Base-by-base conservation (phyloP, 2,329 filamentous ascomycete genomes). In the Colletotrichum incanum region DNA sequence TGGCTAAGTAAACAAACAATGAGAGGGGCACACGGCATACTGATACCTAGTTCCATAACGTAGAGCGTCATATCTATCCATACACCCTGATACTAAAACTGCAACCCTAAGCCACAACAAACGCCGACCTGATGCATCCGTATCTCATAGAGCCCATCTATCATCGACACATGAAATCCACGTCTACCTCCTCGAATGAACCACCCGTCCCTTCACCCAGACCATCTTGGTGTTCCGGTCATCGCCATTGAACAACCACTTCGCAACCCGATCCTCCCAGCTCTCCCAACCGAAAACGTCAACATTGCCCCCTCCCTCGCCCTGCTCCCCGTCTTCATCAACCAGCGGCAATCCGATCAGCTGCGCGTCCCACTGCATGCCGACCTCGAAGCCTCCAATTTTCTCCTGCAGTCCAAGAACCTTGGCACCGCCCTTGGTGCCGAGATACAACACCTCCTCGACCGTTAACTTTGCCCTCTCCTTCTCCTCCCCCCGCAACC, bases 241-340 rank as follows among this genome's bases (percentile, higher is more conserved):
- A 84, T 98, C 95, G 0, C 96, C 96, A 75, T 90, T 93, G 83
- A 93, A 99, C 73, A 98, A 86, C 96, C 96, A 99, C 86, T 99
- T 99, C 64, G 94, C 93, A 14, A 98, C 84, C 78, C 86, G 90
- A 78, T 98, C 94, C 49, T 93, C 90, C 94, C 93, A 97, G n/a
- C 79, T 89, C 87, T 98, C 96, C 89, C 92, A 94, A 1, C 95
- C 95, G 85, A 98, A 99, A 0, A 98, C 81, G 81, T 98, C 95
- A 0, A 98, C 94, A 58, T 92, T 91, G 54, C 54, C 54, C 0
- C 92, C 91, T 1, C 84, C 83, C 4, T 87, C 84, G 1, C 75
- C 76, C 5, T 58, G 72, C 1, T 83, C 82, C 0, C 85, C 85
- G 3, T 84, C 81, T 6, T 82, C 82, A 1, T 83, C 83, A 1